phyloP scores from a whole-genome alignment of 208 protist genomes.

The Acanthamoeba lenticulata region DNA sequence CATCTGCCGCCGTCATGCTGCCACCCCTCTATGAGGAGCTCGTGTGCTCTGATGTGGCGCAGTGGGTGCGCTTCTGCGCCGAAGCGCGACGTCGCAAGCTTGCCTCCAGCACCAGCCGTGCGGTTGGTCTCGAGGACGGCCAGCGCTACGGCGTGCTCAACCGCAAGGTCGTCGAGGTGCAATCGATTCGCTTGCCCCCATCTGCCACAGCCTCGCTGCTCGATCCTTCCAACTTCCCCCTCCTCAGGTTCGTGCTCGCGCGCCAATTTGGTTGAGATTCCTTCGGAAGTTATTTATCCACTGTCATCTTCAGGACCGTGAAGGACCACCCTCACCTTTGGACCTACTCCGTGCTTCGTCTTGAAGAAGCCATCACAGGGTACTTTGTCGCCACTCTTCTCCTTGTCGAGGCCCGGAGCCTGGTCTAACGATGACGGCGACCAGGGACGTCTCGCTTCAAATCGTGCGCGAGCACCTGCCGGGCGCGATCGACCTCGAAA shows the following conservation, averaged over 20 bases:
- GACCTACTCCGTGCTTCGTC: constrained; percentile 3
- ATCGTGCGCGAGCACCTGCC: constrained; percentile 13
- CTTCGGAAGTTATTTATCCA: no score
- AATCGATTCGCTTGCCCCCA: neutral
- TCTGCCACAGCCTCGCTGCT: neutral
- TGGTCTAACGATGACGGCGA: no score
- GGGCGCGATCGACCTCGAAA: neutral
- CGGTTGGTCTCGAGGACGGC: neutral
- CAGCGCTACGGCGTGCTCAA: constrained; percentile 34
- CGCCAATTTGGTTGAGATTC: no score
- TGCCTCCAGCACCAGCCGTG: neutral
- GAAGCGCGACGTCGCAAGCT: neutral
- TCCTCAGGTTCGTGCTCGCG: constrained; percentile 2
- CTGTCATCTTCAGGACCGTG: constrained; percentile 1
- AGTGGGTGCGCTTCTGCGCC: constrained; percentile 27
- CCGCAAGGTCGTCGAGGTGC: constrained; percentile 2
- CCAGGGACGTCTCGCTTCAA: constrained; percentile 5
- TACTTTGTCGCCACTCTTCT: neutral
- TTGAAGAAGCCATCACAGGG: constrained; percentile 6
- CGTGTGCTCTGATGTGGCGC: neutral
- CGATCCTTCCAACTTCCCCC: neutral
- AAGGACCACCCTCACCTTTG: constrained; percentile 44
- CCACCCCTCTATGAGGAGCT: neutral
- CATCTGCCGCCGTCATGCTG: neutral
- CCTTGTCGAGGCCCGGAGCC: no score